Evolutionary conservation across 1,139 yeast genomes (phyloP).

Genomic region (Saccharomycopsis hybrid): DNA sequence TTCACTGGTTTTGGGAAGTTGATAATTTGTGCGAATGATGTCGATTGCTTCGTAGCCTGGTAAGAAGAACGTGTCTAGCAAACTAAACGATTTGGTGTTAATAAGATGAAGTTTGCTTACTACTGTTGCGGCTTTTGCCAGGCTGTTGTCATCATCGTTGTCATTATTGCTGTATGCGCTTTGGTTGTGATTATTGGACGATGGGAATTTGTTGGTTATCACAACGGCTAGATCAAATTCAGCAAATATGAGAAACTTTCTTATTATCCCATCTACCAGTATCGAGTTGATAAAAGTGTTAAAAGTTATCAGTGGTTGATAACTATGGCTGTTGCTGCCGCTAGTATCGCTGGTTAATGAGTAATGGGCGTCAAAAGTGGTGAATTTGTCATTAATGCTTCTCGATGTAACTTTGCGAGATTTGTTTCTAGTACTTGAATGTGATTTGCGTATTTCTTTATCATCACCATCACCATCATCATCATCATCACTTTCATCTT

Average conservation of each 20-base stretch:
- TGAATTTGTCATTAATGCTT: not conserved
- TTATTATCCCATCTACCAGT: slow-evolving; percentile 1
- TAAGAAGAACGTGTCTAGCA: not conserved
- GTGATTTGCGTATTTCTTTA: not conserved
- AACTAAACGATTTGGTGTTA: not conserved
- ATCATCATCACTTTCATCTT: not conserved
- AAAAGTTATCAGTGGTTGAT: not conserved
- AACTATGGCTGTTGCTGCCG: not conserved
- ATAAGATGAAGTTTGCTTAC: slow-evolving; percentile 1
- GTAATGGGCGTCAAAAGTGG: not conserved
- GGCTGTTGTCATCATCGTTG: too few species aligned
- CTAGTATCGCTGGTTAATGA: not conserved
- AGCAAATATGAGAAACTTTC: not conserved
- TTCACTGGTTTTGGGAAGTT: slow-evolving; percentile 3
- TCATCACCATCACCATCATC: not conserved
- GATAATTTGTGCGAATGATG: slow-evolving; percentile 1
- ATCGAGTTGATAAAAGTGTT: not conserved
- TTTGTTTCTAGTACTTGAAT: not conserved
- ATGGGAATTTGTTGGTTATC: not conserved
- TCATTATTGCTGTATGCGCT: too few species aligned
- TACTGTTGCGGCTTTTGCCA: not conserved
- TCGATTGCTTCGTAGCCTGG: slow-evolving; percentile 6
- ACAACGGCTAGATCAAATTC: not conserved
- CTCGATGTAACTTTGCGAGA: not conserved
- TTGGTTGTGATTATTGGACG: not conserved